Evolutionary conservation across 2,329 filamentous ascomycete genomes (phyloP).

Genomic region (Lachnellula hyalina): DNA sequence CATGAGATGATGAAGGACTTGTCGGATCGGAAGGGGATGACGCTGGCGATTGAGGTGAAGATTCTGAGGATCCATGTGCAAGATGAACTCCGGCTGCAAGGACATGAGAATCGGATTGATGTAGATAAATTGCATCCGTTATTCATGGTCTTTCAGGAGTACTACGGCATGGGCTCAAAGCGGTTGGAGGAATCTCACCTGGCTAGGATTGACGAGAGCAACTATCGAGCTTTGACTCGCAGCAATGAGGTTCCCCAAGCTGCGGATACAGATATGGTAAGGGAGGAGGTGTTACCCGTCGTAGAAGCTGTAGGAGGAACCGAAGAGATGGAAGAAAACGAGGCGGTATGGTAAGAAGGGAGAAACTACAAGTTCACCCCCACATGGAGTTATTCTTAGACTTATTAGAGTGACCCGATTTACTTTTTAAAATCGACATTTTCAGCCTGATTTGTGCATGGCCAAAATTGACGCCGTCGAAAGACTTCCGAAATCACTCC

Average conservation of each 20-base stretch:
- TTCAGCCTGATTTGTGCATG: too few species aligned
- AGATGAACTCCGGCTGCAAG: constrained; percentile 32
- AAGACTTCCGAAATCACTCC: too few species aligned
- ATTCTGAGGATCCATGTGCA: constrained; percentile 34
- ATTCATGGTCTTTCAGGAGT: constrained; percentile 41
- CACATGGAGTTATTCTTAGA: too few species aligned
- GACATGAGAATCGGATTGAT: constrained; percentile 37
- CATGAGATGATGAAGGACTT: constrained; percentile 33
- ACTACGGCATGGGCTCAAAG: constrained; percentile 33
- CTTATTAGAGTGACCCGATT: too few species aligned
- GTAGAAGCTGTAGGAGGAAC: neutral
- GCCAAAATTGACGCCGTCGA: too few species aligned
- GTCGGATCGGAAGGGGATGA: constrained; percentile 23
- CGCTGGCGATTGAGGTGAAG: constrained; percentile 33
- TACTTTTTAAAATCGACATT: too few species aligned
- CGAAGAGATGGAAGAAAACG: too few species aligned
- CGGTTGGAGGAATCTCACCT: neutral
- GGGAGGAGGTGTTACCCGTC: neutral
- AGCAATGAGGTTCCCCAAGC: neutral
- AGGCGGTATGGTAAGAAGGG: too few species aligned
- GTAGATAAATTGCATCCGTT: constrained; percentile 39
- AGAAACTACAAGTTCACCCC: too few species aligned
- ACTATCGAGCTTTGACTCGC: neutral
- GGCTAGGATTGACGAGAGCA: neutral
- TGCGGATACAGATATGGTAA: neutral